A percentile compares a stretch with the other conserved stretches of the same genome.
Conservation (phyloP, 768 basidiomycete species). For the Tricholoma bakamatsutake region DNA sequence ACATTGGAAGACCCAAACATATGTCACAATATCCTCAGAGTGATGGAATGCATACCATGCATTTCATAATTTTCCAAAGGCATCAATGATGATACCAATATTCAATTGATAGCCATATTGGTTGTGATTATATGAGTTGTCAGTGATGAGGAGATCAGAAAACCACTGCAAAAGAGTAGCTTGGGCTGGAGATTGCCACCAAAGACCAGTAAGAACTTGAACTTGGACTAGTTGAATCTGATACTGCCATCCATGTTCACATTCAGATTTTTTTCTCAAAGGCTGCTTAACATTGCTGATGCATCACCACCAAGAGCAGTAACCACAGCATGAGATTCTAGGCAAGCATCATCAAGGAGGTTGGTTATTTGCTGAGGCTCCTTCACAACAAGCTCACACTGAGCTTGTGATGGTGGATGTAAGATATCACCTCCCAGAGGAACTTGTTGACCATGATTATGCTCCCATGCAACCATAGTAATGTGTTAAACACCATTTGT, state of each 20-base stretch:
- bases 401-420: constrained; percentile 13
- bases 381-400: constrained; percentile 1
- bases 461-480: constrained; percentile 11
- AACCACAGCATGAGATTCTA: too few species aligned
- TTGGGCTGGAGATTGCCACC: constrained; percentile 29
- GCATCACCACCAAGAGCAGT: too few species aligned
- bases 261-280: too few species aligned
- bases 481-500: background rate
- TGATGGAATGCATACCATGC: constrained; percentile 20
- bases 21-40: constrained; percentile 7
- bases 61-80: constrained; percentile 11
- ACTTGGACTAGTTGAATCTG: too few species aligned
- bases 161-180: constrained; percentile 12
- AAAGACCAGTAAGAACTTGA: constrained; percentile 16
- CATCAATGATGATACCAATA: constrained; percentile 19
- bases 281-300: too few species aligned
- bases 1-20: constrained; percentile 16
- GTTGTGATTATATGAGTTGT: background rate
- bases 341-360: too few species aligned
- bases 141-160: background rate
- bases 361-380: too few species aligned
- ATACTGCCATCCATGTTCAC: too few species aligned
- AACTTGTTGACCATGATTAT: constrained; percentile 22
- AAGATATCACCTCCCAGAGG: constrained; percentile 12
- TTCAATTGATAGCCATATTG: constrained; percentile 14